A percentile compares a stretch with the other conserved stretches of the same genome.
Evolutionary conservation across 805 yeast species (phyloP).

Genomic region (Monosporozyma aerobia): DNA sequence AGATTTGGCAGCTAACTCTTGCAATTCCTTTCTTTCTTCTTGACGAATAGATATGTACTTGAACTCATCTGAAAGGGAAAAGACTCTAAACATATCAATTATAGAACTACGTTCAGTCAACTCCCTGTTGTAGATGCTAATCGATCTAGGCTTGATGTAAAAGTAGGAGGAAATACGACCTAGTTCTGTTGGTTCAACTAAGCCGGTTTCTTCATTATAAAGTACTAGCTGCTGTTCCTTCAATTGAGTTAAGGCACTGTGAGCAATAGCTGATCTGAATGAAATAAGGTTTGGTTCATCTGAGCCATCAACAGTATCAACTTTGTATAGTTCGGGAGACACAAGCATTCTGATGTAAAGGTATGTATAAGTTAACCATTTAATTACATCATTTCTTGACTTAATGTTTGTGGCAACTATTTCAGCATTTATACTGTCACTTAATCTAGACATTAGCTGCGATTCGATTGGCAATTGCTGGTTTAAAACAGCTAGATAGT

Average conservation of each 20-base stretch:
- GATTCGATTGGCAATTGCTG: constrained; percentile 92
- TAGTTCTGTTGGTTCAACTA: constrained; percentile 50
- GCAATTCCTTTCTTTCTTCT: constrained; percentile 73
- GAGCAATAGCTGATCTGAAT: constrained; percentile 59
- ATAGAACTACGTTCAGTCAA: constrained; percentile 57
- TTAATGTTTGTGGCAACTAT: constrained; percentile 62
- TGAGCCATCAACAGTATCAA: constrained; percentile 36
- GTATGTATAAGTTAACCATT: constrained; percentile 76
- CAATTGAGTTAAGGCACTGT: constrained; percentile 62
- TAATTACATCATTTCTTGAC: constrained; percentile 54
- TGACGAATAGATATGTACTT: constrained; percentile 72
- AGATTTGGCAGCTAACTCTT: constrained; percentile 56
- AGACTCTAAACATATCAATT: constrained; percentile 68
- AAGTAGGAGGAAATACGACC: constrained; percentile 83
- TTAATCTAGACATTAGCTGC: constrained; percentile 59
- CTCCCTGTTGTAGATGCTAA: constrained; percentile 53
- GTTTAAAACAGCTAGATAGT: constrained; percentile 81
- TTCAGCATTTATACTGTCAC: constrained; percentile 81
- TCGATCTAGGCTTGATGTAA: constrained; percentile 69
- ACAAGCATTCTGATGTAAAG: constrained; percentile 67
- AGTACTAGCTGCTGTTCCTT: constrained; percentile 46
- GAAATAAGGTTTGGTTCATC: constrained; percentile 40
- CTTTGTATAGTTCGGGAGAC: constrained; percentile 63
- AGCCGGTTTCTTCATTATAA: constrained; percentile 45
- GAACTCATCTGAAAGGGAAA: constrained; percentile 80